These are phyloP conservation scores for Kodamaea suecica DNA, from an alignment of 1,139 yeast species.

Conservation along the genomic window DNA sequence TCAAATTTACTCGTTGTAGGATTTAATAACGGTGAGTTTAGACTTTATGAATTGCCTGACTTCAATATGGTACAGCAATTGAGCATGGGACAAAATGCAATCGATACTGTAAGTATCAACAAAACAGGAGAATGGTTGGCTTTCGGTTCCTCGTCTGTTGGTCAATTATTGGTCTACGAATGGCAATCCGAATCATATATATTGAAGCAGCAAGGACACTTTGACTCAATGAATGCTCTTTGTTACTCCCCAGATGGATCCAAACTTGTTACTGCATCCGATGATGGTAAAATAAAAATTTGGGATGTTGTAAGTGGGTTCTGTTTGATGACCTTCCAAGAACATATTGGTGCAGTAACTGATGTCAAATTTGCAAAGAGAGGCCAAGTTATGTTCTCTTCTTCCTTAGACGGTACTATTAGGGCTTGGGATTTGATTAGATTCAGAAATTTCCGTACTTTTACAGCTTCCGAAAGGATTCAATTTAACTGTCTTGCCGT, in stretches of 20 bases:
- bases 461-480: conserved; percentile 84
- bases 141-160: conserved; percentile 84
- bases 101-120: conserved; percentile 78
- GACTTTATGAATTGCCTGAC: conserved; percentile 77
- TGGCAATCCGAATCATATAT: conserved; percentile 98
- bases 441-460: conserved; percentile 90
- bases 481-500: conserved; percentile 90
- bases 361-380: conserved; percentile 80
- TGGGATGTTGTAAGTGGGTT: conserved; percentile 96
- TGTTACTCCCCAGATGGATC: conserved; percentile 96
- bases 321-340: conserved; percentile 86
- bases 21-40: conserved; percentile 83
- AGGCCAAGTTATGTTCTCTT: conserved; percentile 86
- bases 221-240: conserved; percentile 80
- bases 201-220: conserved; percentile 95
- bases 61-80: conserved; percentile 80
- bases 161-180: conserved; percentile 95
- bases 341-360: conserved; percentile 87
- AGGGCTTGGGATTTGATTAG: conserved; percentile 95
- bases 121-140: conserved; percentile 95
- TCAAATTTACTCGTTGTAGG: conserved; percentile 84
- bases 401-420: conserved; percentile 94
- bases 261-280: conserved; percentile 87
- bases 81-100: conserved; percentile 89
- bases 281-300: conserved; percentile 93